Conservation (phyloP, 441 rosid genomes). For the Capsella rubella region DNA sequence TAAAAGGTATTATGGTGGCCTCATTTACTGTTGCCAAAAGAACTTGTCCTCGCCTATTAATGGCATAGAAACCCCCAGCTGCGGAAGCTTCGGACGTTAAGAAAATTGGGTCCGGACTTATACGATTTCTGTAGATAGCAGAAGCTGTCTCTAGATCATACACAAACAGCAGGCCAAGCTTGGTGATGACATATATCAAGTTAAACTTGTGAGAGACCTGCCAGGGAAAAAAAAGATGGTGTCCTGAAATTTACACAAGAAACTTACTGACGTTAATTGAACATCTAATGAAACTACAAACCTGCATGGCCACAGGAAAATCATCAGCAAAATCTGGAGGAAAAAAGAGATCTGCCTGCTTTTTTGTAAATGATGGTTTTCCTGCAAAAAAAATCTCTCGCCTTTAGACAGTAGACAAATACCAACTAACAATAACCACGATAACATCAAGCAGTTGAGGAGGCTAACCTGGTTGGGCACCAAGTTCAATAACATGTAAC, state of each 20-base stretch:
- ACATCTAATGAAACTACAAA: constrained; percentile 42
- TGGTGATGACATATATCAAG: constrained; percentile 95
- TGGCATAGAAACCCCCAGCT: constrained; percentile 92
- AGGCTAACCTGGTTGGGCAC: constrained; percentile 93
- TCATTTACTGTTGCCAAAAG: constrained; percentile 94
- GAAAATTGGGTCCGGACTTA: constrained; percentile 99
- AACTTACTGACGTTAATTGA: constrained; percentile 26
- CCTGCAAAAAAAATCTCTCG: constrained; percentile 56
- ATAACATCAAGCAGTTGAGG: constrained; percentile 31
- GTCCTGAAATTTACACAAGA: constrained; percentile 37
- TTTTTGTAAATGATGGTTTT: constrained; percentile 92
- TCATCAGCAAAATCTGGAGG: constrained; percentile 99
- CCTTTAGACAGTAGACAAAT: constrained; percentile 25
- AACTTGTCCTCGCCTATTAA: constrained; percentile 99
- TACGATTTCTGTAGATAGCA: constrained; percentile 98
- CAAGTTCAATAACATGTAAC: constrained; percentile 98
- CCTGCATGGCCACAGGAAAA: constrained; percentile 99
- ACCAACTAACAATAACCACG: constrained; percentile 17
- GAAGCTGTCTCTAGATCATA: constrained; percentile 98
- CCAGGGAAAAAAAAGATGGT: constrained; percentile 45
- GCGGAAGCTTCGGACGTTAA: constrained; percentile 95
- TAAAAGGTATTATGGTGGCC: constrained; percentile 93
- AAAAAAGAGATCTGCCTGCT: constrained; percentile 98
- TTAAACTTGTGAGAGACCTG: constrained; percentile 98
- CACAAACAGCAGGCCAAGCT: constrained; percentile 98